phyloP scores from a whole-genome alignment of 148 eudicot genomes.

The Chenopodium berlandieri region DNA sequence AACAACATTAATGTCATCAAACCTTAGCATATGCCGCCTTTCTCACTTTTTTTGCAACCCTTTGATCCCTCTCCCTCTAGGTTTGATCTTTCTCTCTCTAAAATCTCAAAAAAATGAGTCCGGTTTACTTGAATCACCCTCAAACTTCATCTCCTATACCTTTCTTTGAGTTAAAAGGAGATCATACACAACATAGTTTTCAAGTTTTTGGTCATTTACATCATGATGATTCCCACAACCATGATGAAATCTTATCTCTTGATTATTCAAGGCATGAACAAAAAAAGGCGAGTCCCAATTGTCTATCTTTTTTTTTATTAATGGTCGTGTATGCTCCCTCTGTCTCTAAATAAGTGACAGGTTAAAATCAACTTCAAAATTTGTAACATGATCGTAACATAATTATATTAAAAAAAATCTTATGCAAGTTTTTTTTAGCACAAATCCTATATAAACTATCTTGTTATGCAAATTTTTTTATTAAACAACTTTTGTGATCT shows the following conservation, averaged over 20 bases:
- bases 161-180: slow-evolving; percentile 29
- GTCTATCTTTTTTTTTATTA: not conserved
- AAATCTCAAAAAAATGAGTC: slow-evolving; percentile 13
- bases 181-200: slow-evolving; percentile 23
- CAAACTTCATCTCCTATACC: slow-evolving; percentile 29
- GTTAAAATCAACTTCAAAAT: too few relatives aligned
- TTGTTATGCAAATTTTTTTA: too few relatives aligned
- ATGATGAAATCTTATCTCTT: slow-evolving; percentile 17
- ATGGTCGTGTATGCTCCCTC: not conserved
- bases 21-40: slow-evolving; percentile 18
- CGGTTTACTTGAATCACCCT: slow-evolving; percentile 26
- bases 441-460: too few relatives aligned
- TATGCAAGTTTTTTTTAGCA: too few relatives aligned
- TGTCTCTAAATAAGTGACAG: not conserved
- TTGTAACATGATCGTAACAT: too few relatives aligned
- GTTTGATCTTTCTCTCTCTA: not conserved
- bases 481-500: too few relatives aligned
- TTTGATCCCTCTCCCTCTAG: slow-evolving; percentile 1
- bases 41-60: not conserved
- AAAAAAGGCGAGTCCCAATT: slow-evolving; percentile 11
- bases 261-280: slow-evolving; percentile 28
- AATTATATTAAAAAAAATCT: too few relatives aligned
- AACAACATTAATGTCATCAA: slow-evolving; percentile 21
- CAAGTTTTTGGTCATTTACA: slow-evolving; percentile 25
- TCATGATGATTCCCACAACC: slow-evolving; percentile 8